A percentile compares a stretch with the other conserved stretches of the same genome.
phyloP scores from a whole-genome alignment of 495 filamentous ascomycete species.

The Aspergillus avenaceus region DNA sequence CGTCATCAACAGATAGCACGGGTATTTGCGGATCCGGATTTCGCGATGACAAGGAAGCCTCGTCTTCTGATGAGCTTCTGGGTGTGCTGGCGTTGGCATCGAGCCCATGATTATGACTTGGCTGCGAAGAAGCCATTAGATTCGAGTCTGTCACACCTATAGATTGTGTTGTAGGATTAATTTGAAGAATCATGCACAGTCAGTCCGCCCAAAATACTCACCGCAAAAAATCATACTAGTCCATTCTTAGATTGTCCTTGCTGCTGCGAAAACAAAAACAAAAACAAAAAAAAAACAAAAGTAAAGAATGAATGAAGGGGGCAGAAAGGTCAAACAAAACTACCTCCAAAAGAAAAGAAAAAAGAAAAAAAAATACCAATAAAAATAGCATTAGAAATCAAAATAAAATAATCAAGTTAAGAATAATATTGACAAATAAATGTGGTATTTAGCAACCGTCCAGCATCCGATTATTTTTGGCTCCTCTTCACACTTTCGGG shows the following conservation, averaged over 20 bases:
- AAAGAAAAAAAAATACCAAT: too few species aligned
- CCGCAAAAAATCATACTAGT: background rate
- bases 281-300: too few species aligned
- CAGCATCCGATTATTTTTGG: too few species aligned
- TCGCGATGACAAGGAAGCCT: background rate
- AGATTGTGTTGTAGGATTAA: background rate
- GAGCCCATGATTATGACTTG: constrained; percentile 7
- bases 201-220: background rate
- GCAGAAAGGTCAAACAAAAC: too few species aligned
- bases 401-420: too few species aligned
- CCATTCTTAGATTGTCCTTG: background rate
- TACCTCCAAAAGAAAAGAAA: too few species aligned
- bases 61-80: background rate
- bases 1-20: constrained; percentile 10
- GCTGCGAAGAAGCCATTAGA: constrained; percentile 22
- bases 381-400: too few species aligned
- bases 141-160: background rate
- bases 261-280: background rate
- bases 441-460: too few species aligned
- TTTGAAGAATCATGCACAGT: background rate
- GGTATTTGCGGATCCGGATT: background rate
- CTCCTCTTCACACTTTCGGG: too few species aligned
- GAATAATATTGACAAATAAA: too few species aligned
- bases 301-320: too few species aligned
- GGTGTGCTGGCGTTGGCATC: constrained; percentile 24